These are phyloP conservation scores for Breynia disticha DNA, from an alignment of 441 rosid species.

Conservation along the genomic window DNA sequence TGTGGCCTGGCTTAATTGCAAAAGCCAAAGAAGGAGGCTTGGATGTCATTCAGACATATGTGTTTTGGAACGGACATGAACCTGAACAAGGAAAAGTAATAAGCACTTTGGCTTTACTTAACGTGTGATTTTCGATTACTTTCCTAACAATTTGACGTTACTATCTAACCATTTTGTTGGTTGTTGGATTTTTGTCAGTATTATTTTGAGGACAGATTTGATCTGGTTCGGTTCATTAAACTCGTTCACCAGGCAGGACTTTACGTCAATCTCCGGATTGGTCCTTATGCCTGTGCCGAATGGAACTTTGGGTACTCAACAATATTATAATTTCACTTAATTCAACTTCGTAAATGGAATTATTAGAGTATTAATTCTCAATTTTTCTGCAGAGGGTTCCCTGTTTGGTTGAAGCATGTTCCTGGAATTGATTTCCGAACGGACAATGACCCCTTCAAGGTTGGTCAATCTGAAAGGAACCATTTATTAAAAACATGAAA, in stretches of 20 bases:
- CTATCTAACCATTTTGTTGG: background rate
- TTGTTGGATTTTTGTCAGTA: constrained; percentile 24
- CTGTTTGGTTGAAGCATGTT: constrained; percentile 72
- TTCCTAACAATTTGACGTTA: background rate
- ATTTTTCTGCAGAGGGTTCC: constrained; percentile 49
- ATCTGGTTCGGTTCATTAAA: constrained; percentile 58
- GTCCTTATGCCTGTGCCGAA: constrained; percentile 69
- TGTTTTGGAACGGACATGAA: constrained; percentile 79
- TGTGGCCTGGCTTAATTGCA: constrained; percentile 65
- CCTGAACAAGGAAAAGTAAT: constrained; percentile 56
- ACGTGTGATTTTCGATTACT: background rate
- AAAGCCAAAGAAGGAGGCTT: constrained; percentile 76
- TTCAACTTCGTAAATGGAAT: background rate
- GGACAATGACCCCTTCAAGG: constrained; percentile 74
- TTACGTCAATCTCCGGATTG: constrained; percentile 62
- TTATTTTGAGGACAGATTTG: constrained; percentile 63
- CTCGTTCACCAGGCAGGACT: constrained; percentile 62
- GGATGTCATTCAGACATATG: constrained; percentile 77
- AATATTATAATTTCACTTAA: background rate
- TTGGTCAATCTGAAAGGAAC: constrained; percentile 6
- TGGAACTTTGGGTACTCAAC: constrained; percentile 63
- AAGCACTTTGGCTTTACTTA: background rate
- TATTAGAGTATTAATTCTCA: background rate
- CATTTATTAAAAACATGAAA: background rate
- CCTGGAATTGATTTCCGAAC: constrained; percentile 65